These are phyloP conservation scores for Dalbergia cochinchinensis DNA, from an alignment of 306 rosid species.

Conservation along the genomic window DNA sequence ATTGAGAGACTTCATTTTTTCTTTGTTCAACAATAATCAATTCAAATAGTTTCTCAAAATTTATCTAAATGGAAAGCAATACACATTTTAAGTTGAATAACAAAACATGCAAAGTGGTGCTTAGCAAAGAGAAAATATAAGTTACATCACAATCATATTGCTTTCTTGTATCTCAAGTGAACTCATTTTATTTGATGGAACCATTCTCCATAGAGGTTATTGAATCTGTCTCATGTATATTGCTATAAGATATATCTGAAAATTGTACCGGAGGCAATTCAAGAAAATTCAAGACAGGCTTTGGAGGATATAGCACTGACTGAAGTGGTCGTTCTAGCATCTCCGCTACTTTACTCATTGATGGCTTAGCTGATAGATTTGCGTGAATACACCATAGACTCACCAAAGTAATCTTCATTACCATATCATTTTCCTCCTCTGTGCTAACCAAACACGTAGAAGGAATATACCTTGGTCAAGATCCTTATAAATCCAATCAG, in stretches of 20 bases:
- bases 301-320: neutral
- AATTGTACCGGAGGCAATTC: no score
- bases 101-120: no score
- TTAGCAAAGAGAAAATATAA: no score
- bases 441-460: neutral
- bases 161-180: no score
- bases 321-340: neutral
- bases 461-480: no score
- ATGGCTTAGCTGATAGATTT: neutral
- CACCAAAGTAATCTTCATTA: neutral
- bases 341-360: neutral
- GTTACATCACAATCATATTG: no score
- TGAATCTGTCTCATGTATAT: neutral
- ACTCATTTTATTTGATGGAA: neutral
- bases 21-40: no score
- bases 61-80: no score
- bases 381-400: neutral
- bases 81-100: no score
- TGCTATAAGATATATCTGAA: neutral
- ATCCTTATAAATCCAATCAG: no score
- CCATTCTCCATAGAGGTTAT: neutral
- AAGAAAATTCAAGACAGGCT: neutral
- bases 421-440: slow-evolving; percentile 39
- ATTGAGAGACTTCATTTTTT: no score
- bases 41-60: no score